A percentile compares a stretch with the other conserved stretches of the same genome.
These are phyloP conservation scores for Cardiospermum halicacabum DNA, from an alignment of 345 rosid genomes.

Conservation along the genomic window DNA sequence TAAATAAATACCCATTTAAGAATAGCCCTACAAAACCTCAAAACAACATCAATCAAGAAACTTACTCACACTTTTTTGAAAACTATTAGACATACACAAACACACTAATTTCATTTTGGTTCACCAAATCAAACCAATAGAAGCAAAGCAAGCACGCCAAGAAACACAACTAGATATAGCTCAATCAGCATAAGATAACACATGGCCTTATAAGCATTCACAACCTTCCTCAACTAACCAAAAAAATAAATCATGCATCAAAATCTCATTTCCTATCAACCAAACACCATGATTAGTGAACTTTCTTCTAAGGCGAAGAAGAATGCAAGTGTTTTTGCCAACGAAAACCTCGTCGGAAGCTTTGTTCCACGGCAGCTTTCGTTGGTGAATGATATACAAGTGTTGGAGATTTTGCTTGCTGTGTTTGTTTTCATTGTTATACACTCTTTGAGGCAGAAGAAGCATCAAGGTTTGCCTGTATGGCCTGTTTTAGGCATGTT, in stretches of 20 bases:
- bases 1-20: constrained; percentile 2
- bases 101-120: constrained; percentile 44
- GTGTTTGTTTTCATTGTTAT: constrained; percentile 39
- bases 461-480: constrained; percentile 47
- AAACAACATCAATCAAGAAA: constrained; percentile 16
- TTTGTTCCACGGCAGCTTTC: constrained; percentile 18
- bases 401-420: constrained; percentile 49
- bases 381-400: constrained; percentile 46
- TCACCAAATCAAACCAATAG: constrained; percentile 85
- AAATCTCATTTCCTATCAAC: constrained; percentile 20
- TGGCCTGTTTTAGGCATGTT: constrained; percentile 96
- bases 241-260: constrained; percentile 12
- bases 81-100: constrained; percentile 11
- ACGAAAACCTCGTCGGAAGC: neutral
- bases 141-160: constrained; percentile 48
- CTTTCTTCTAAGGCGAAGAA: constrained; percentile 20
- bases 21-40: neutral
- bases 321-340: constrained; percentile 29
- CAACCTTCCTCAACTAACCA: neutral
- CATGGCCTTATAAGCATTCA: no score
- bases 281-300: constrained; percentile 40
- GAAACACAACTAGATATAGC: constrained; percentile 16
- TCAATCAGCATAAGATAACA: constrained; percentile 14
- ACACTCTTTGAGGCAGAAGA: constrained; percentile 50
- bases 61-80: neutral